Evolutionary conservation across 2,329 filamentous ascomycete species (phyloP).

Genomic region (Pseudocercospora eumusae): DNA sequence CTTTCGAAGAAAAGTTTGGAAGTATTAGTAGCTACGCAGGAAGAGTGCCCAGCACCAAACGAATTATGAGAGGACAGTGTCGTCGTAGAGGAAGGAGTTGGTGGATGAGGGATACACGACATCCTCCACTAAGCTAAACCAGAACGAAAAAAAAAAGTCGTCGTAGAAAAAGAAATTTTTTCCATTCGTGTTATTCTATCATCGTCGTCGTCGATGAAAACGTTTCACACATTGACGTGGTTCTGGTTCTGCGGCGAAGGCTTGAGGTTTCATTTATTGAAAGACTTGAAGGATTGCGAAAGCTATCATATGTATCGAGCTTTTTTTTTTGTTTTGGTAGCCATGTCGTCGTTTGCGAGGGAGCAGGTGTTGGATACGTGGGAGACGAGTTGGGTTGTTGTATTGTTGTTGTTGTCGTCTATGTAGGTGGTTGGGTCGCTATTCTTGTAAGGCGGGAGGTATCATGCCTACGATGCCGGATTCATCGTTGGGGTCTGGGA

Average conservation of each 20-base stretch:
- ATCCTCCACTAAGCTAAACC: too few species aligned
- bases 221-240: conserved; percentile 31
- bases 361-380: conserved; percentile 29
- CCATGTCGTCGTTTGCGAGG: conserved; percentile 32
- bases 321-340: conserved; percentile 20
- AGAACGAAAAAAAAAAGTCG: too few species aligned
- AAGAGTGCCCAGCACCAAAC: conserved; percentile 52
- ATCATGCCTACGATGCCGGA: neutral
- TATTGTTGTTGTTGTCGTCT: conserved; percentile 16
- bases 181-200: conserved; percentile 28
- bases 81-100: conserved; percentile 38
- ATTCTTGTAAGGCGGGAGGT: neutral
- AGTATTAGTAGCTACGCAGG: too few species aligned
- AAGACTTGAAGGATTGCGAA: conserved; percentile 33
- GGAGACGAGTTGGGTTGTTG: conserved; percentile 33
- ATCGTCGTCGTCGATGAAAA: too few species aligned
- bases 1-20: too few species aligned
- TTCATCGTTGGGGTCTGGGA: conserved; percentile 3
- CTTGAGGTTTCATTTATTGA: conserved; percentile 33
- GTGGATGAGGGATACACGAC: conserved; percentile 45
- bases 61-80: neutral
- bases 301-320: conserved; percentile 29
- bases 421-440: conserved; percentile 9
- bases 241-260: conserved; percentile 33
- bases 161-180: conserved; percentile 32